Conservation (phyloP, 345 rosid species). For the Eucalyptus pumila region DNA sequence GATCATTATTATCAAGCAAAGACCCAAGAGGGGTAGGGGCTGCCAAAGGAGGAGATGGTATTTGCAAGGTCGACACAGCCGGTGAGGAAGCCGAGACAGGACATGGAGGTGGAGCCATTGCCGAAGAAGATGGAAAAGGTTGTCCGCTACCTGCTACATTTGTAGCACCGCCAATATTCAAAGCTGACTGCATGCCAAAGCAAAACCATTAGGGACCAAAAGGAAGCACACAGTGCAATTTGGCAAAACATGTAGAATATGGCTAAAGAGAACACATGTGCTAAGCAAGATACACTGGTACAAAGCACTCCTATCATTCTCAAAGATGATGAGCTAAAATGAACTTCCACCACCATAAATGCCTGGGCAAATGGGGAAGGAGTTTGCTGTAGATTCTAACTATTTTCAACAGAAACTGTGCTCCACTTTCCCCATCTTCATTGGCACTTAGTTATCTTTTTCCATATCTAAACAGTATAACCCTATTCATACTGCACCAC, state of each 20-base stretch:
- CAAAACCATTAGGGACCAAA: neutral
- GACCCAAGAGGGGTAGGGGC: conserved; percentile 38
- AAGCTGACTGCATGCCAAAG: conserved; percentile 44
- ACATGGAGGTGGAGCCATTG: conserved; percentile 29
- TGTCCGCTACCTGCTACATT: conserved; percentile 22
- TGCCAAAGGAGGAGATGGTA: conserved; percentile 26
- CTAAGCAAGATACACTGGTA: neutral
- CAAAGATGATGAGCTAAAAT: neutral
- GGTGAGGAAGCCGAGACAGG: conserved; percentile 18
- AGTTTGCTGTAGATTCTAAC: neutral
- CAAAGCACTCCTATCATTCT: neutral
- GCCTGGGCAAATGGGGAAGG: neutral
- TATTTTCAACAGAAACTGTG: neutral
- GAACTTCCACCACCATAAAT: neutral
- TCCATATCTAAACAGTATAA: neutral
- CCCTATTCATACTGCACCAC: neutral
- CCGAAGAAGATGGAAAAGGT: conserved; percentile 28
- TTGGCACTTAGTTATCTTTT: neutral
- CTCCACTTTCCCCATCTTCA: neutral
- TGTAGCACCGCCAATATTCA: conserved; percentile 39
- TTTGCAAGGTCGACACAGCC: conserved; percentile 30
- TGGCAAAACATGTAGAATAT: neutral
- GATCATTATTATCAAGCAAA: conserved; percentile 33
- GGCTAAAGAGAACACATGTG: neutral
- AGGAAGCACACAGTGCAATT: neutral